Conservation (phyloP, 2,329 filamentous ascomycete genomes). For the Calonectria pteridis region DNA sequence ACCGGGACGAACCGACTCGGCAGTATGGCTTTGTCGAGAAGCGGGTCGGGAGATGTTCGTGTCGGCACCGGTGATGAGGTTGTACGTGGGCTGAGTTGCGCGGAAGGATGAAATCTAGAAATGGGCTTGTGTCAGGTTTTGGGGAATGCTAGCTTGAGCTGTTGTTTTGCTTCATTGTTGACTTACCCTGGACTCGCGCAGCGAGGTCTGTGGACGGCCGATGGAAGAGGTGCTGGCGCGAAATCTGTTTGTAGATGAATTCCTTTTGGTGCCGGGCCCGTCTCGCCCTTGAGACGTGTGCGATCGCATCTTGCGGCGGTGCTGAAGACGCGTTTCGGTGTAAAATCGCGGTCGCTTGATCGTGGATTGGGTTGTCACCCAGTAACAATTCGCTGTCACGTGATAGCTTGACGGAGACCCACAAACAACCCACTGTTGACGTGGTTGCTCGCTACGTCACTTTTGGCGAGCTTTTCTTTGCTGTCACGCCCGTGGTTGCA, state of each 20-base stretch:
- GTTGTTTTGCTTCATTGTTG: constrained; percentile 43
- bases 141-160: constrained; percentile 11
- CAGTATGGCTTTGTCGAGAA: constrained; percentile 56
- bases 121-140: constrained; percentile 24
- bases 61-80: constrained; percentile 69
- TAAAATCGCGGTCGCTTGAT: constrained; percentile 28
- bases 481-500: not conserved
- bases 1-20: constrained; percentile 58
- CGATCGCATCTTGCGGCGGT: constrained; percentile 48
- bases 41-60: constrained; percentile 51
- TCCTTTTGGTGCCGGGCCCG: constrained; percentile 45
- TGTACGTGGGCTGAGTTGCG: constrained; percentile 68
- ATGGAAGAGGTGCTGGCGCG: constrained; percentile 53
- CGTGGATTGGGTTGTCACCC: constrained; percentile 36
- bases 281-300: constrained; percentile 50
- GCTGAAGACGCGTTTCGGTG: constrained; percentile 9
- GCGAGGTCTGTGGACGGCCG: constrained; percentile 50
- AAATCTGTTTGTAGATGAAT: constrained; percentile 48
- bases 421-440: not conserved
- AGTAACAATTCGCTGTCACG: constrained; percentile 37
- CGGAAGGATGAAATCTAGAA: constrained; percentile 61
- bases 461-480: not conserved
- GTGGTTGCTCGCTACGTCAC: not conserved
- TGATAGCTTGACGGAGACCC: constrained; percentile 21
- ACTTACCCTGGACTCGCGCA: constrained; percentile 56